Evolutionary conservation across 75 land plant genomes (phyloP).

Genomic region (Picea sitchensis): DNA sequence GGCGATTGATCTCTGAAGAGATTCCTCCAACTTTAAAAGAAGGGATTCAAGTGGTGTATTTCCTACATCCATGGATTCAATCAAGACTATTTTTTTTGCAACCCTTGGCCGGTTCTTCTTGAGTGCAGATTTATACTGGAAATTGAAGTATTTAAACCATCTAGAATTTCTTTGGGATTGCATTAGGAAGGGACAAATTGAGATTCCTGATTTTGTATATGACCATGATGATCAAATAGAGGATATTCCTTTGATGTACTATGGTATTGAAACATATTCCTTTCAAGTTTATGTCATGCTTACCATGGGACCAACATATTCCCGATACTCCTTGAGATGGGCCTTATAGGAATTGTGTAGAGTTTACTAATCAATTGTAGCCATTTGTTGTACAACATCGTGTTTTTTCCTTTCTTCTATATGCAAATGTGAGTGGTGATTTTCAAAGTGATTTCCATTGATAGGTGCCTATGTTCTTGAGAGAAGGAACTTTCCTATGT

Average conservation of each 20-base stretch:
- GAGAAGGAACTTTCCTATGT: too few species aligned
- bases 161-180: slow-evolving; percentile 63
- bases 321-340: slow-evolving; percentile 12
- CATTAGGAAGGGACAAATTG: slow-evolving; percentile 54
- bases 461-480: too few species aligned
- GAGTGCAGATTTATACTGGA: slow-evolving; percentile 49
- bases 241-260: slow-evolving; percentile 61
- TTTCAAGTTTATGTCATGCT: slow-evolving; percentile 29
- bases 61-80: slow-evolving; percentile 71
- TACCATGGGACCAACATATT: slow-evolving; percentile 22
- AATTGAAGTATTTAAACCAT: slow-evolving; percentile 51
- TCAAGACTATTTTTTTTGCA: slow-evolving; percentile 58
- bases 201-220: slow-evolving; percentile 62
- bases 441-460: too few species aligned
- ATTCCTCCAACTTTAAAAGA: slow-evolving; percentile 44
- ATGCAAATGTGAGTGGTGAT: too few species aligned
- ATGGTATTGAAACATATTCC: slow-evolving; percentile 54
- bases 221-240: slow-evolving; percentile 69
- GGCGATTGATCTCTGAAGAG: slow-evolving; percentile 47
- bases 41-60: slow-evolving; percentile 53
- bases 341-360: too few species aligned
- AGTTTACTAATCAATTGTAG: too few species aligned
- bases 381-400: too few species aligned
- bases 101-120: slow-evolving; percentile 67
- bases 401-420: too few species aligned